Evolutionary conservation across 805 yeast genomes (phyloP).

Genomic region (Hanseniaspora clermontiae): DNA sequence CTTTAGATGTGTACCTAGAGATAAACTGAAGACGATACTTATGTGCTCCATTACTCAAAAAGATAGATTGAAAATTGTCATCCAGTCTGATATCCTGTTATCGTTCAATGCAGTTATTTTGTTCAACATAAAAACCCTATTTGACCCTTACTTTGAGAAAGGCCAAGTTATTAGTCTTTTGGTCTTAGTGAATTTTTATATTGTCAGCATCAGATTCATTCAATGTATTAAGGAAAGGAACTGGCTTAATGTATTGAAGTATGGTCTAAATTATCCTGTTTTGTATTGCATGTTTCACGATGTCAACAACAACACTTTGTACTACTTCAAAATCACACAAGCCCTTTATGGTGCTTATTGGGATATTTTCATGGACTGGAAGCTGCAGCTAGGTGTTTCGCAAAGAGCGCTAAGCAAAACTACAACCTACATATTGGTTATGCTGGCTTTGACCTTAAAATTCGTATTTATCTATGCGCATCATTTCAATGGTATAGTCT

Average conservation of each 20-base stretch:
- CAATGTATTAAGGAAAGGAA: constrained; percentile 70
- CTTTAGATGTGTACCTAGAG: background rate
- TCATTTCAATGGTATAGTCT: constrained; percentile 32
- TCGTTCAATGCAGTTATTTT: constrained; percentile 1
- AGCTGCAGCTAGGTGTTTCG: constrained; percentile 37
- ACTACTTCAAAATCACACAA: constrained; percentile 42
- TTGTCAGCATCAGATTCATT: constrained; percentile 60
- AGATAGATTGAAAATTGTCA: constrained; percentile 10
- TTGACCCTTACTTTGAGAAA: constrained; percentile 4
- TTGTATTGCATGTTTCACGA: constrained; percentile 24
- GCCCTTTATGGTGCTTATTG: constrained; percentile 72
- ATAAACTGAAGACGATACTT: background rate
- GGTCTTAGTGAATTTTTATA: constrained; percentile 34
- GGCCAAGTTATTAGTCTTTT: constrained; percentile 18
- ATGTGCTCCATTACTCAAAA: constrained; percentile 2
- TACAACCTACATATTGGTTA: constrained; percentile 44
- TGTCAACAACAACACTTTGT: constrained; percentile 21
- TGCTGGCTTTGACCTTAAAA: constrained; percentile 51
- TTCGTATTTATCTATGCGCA: constrained; percentile 50
- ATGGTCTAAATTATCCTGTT: constrained; percentile 50
- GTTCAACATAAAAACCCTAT: constrained; percentile 4
- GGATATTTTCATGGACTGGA: constrained; percentile 91
- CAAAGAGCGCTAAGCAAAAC: constrained; percentile 20
- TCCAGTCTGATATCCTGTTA: constrained; percentile 8
- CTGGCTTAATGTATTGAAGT: constrained; percentile 62